Evolutionary conservation across 2,329 filamentous ascomycete species (phyloP).

Genomic region (Aspergillus thermomutatus): DNA sequence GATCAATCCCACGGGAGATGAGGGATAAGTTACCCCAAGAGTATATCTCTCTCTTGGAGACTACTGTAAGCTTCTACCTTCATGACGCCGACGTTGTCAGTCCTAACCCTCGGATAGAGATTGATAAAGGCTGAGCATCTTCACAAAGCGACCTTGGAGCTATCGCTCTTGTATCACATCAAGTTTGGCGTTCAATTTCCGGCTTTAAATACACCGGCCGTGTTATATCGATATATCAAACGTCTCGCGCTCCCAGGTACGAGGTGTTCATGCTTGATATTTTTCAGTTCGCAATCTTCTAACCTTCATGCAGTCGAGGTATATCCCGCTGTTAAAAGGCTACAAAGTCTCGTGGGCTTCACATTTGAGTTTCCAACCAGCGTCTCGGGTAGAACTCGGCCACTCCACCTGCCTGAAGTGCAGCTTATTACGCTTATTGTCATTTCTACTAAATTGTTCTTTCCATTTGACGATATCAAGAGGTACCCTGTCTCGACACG

Average conservation of each 20-base stretch:
- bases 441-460: slow-evolving; percentile 73
- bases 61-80: slow-evolving; percentile 25
- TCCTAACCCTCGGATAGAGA: slow-evolving; percentile 17
- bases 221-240: slow-evolving; percentile 68
- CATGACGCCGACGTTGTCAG: background rate
- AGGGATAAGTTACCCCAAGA: slow-evolving; percentile 42
- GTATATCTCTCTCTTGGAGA: slow-evolving; percentile 40
- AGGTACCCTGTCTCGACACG: slow-evolving; percentile 49
- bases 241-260: slow-evolving; percentile 71
- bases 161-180: slow-evolving; percentile 61
- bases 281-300: background rate
- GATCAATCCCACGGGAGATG: slow-evolving; percentile 43
- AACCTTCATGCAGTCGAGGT: slow-evolving; percentile 26
- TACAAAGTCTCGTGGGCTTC: slow-evolving; percentile 57
- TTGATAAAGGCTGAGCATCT: slow-evolving; percentile 54
- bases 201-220: slow-evolving; percentile 64
- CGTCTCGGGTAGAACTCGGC: slow-evolving; percentile 33
- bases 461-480: slow-evolving; percentile 64
- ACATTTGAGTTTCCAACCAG: slow-evolving; percentile 52
- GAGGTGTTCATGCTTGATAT: slow-evolving; percentile 16
- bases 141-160: slow-evolving; percentile 60
- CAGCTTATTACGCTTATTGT: slow-evolving; percentile 69
- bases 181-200: slow-evolving; percentile 72
- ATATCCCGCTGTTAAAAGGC: slow-evolving; percentile 54
- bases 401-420: slow-evolving; percentile 67